These are phyloP conservation scores for Rubia peregrina DNA, from an alignment of 305 asterid genomes.

Conservation along the genomic window DNA sequence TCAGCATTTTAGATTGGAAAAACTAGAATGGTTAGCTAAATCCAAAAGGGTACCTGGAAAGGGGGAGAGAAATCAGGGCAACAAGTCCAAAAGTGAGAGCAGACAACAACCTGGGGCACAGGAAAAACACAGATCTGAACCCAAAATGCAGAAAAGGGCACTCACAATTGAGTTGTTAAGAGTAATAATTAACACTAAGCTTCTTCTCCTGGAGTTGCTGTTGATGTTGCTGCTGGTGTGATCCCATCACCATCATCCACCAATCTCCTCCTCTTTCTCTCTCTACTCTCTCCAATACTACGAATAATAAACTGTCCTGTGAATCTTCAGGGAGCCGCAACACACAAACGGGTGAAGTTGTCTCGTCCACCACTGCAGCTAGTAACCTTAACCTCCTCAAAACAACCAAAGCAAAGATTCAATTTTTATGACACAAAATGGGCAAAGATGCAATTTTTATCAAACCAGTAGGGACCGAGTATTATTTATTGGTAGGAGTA, in stretches of 20 bases:
- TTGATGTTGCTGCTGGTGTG: constrained; percentile 28
- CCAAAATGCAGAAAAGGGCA: neutral
- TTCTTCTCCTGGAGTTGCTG: neutral
- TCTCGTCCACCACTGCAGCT: constrained; percentile 18
- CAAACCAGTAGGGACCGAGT: neutral
- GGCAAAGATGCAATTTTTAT: neutral
- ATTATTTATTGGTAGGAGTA: neutral
- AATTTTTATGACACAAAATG: constrained; percentile 3
- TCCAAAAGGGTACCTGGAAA: constrained; percentile 5
- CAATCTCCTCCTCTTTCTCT: constrained; percentile 6
- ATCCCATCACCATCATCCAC: constrained; percentile 40
- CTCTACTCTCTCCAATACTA: neutral
- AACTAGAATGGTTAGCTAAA: neutral
- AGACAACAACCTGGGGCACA: constrained; percentile 4
- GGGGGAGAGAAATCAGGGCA: neutral
- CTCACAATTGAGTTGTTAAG: neutral
- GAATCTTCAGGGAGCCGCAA: constrained; percentile 54
- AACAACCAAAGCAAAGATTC: neutral
- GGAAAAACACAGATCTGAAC: neutral
- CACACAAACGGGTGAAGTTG: constrained; percentile 30
- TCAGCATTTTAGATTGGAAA: neutral
- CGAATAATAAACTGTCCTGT: neutral
- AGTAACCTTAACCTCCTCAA: constrained; percentile 8
- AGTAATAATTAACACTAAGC: neutral
- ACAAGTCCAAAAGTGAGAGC: neutral